These are phyloP conservation scores for Saturnispora diversa DNA, from an alignment of 805 yeast genomes.

Conservation along the genomic window DNA sequence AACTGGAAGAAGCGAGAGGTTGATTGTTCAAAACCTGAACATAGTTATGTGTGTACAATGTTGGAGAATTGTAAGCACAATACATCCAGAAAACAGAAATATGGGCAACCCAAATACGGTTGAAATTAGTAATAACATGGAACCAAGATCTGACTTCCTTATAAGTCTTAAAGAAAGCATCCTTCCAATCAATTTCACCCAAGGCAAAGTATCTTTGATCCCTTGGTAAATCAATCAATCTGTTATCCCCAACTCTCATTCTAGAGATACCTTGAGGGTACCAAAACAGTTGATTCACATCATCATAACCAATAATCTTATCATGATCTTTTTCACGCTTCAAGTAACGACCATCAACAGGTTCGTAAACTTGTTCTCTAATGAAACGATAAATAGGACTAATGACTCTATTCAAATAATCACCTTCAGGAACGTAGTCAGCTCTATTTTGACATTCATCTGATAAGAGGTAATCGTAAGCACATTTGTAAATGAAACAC, in stretches of 20 bases:
- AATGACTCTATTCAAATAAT: conserved; percentile 81
- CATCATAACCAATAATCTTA: conserved; percentile 86
- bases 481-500: conserved; percentile 93
- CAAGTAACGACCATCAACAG: conserved; percentile 71
- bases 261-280: conserved; percentile 97
- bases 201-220: conserved; percentile 83
- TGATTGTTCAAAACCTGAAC: conserved; percentile 73
- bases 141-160: conserved; percentile 96
- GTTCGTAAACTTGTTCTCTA: conserved; percentile 75
- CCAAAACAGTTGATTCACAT: conserved; percentile 98
- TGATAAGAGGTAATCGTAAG: conserved; percentile 79
- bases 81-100: conserved; percentile 90
- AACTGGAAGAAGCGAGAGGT: conserved; percentile 83
- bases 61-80: conserved; percentile 85
- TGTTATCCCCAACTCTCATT: conserved; percentile 81
- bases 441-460: conserved; percentile 85
- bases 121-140: conserved; percentile 89
- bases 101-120: conserved; percentile 97
- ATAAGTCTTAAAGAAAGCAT: conserved; percentile 92
- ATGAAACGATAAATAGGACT: conserved; percentile 82
- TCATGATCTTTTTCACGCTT: conserved; percentile 83
- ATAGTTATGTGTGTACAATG: conserved; percentile 81
- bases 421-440: conserved; percentile 83
- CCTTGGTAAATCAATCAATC: conserved; percentile 81
- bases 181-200: conserved; percentile 88